Conservation (phyloP, 176 grass and related monocot genomes). For the Musa acuminata region DNA sequence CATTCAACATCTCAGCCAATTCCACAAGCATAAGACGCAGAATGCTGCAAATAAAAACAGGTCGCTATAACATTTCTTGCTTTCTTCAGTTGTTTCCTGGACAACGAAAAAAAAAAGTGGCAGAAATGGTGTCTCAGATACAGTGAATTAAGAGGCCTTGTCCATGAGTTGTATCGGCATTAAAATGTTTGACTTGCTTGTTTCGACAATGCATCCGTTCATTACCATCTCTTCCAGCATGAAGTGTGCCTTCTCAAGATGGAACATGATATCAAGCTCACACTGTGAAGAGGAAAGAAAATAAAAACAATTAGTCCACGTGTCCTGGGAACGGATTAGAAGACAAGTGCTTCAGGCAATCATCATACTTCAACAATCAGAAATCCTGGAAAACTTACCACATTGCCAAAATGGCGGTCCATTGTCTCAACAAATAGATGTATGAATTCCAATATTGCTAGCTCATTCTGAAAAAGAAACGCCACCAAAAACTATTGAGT, state of each 20-base stretch:
- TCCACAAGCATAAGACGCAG: no score
- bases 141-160: slow-evolving; percentile 50
- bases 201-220: slow-evolving; percentile 97
- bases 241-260: slow-evolving; percentile 94
- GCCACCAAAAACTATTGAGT: background rate
- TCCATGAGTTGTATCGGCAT: slow-evolving; percentile 84
- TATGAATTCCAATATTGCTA: slow-evolving; percentile 95
- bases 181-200: slow-evolving; percentile 89
- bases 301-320: background rate
- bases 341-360: background rate
- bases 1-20: no score
- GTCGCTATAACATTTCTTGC: no score
- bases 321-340: background rate
- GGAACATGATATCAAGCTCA: slow-evolving; percentile 96
- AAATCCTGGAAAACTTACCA: slow-evolving; percentile 39
- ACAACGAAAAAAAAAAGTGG: background rate
- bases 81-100: background rate
- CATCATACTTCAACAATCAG: background rate
- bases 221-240: slow-evolving; percentile 99
- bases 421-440: slow-evolving; percentile 94
- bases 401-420: slow-evolving; percentile 94
- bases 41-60: background rate
- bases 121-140: background rate
- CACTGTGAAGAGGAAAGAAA: slow-evolving; percentile 28
- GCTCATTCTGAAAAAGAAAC: slow-evolving; percentile 55